Percentiles rank a stretch among this genome's conserved stretches.
Conservation (phyloP, 306 rosid genomes). For the Betula pendula region DNA sequence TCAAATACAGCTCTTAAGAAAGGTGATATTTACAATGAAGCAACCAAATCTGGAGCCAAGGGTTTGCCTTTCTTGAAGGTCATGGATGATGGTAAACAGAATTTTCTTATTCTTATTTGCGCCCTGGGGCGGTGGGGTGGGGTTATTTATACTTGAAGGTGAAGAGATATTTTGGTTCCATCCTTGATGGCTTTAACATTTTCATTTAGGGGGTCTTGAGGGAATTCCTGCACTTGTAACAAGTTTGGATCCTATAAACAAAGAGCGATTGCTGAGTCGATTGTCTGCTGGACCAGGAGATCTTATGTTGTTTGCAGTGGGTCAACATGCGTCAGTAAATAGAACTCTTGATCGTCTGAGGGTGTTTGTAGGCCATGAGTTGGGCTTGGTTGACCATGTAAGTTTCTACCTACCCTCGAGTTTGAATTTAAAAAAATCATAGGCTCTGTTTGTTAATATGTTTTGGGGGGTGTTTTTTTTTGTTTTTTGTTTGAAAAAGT, state of each 20-base stretch:
- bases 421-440: conserved; percentile 11
- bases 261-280: conserved; percentile 45
- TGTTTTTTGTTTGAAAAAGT: too few relatives aligned
- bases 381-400: conserved; percentile 76
- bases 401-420: conserved; percentile 30
- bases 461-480: too few relatives aligned
- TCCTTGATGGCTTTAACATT: conserved; percentile 24
- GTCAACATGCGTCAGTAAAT: conserved; percentile 62
- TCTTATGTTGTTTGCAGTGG: conserved; percentile 79
- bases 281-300: conserved; percentile 73
- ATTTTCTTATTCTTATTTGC: not conserved
- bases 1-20: conserved; percentile 90
- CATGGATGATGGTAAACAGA: conserved; percentile 62
- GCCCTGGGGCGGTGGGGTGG: not conserved
- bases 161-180: conserved; percentile 15
- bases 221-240: conserved; percentile 82
- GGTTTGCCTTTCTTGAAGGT: conserved; percentile 94
- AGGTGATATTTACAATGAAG: conserved; percentile 77
- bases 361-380: conserved; percentile 66
- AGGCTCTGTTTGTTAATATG: not conserved
- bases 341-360: conserved; percentile 83
- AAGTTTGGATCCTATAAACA: conserved; percentile 61
- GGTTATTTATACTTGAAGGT: not conserved
- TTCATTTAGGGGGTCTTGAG: conserved; percentile 64
- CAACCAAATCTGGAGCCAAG: conserved; percentile 81